Percentiles rank a stretch among this genome's conserved stretches.
Evolutionary conservation across 1,284 basidiomycete genomes (phyloP).

Genomic region (Xerocomus nothofagi): DNA sequence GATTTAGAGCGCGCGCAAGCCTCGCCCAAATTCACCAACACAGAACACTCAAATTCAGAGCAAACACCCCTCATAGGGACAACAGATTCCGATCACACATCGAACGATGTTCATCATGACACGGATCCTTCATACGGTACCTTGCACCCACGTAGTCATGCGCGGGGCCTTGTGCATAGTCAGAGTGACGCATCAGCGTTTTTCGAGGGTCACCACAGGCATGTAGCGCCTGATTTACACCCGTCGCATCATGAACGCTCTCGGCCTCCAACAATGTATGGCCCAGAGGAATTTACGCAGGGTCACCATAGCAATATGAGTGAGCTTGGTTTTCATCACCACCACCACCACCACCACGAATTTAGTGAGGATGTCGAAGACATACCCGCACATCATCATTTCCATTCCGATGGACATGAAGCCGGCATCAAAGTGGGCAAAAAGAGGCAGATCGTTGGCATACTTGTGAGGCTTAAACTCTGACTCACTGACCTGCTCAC

Average conservation of each 20-base stretch:
- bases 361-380: slow-evolving; percentile 3
- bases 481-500: neutral
- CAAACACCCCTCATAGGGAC: slow-evolving; percentile 18
- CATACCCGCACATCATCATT: slow-evolving; percentile 3
- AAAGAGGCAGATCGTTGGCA: slow-evolving; percentile 60
- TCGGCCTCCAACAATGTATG: slow-evolving; percentile 28
- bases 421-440: slow-evolving; percentile 43
- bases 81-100: slow-evolving; percentile 6
- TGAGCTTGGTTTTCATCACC: too few species aligned
- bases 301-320: neutral
- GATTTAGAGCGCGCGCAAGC: slow-evolving; percentile 12
- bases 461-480: slow-evolving; percentile 46
- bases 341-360: slow-evolving; percentile 15
- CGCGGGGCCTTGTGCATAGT: slow-evolving; percentile 2
- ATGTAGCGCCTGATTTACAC: slow-evolving; percentile 41
- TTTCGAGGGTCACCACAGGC: slow-evolving; percentile 44
- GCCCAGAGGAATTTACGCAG: slow-evolving; percentile 13
- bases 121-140: slow-evolving; percentile 25
- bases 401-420: slow-evolving; percentile 6
- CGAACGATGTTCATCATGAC: slow-evolving; percentile 4
- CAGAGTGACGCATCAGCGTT: slow-evolving; percentile 14
- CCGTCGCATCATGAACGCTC: slow-evolving; percentile 37
- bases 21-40: slow-evolving; percentile 6
- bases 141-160: slow-evolving; percentile 7
- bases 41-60: slow-evolving; percentile 8